Percentiles rank a stretch among this genome's conserved stretches.
These are phyloP conservation scores for Dothistroma septosporum DNA, from an alignment of 2,329 filamentous ascomycete species.

Conservation along the genomic window DNA sequence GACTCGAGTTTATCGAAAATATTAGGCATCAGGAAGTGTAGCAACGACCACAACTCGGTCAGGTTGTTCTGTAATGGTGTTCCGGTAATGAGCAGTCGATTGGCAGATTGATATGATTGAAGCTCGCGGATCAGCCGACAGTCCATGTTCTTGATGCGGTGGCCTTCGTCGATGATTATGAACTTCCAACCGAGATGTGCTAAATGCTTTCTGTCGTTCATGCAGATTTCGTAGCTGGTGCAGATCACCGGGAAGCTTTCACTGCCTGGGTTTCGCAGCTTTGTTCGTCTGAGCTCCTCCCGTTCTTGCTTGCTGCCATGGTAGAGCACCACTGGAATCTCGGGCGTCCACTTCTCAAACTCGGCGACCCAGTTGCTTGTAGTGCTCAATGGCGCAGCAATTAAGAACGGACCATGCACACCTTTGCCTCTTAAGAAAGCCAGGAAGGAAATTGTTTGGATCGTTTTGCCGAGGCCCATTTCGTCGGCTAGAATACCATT, in stretches of 20 bases:
- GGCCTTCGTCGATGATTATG: constrained; percentile 96
- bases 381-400: constrained; percentile 85
- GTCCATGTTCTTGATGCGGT: constrained; percentile 95
- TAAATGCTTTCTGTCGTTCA: constrained; percentile 79
- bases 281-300: constrained; percentile 67
- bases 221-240: constrained; percentile 93
- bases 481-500: constrained; percentile 90
- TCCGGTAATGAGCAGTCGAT: constrained; percentile 86
- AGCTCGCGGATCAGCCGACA: constrained; percentile 86
- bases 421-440: constrained; percentile 85
- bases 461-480: constrained; percentile 90
- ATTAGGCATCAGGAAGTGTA: constrained; percentile 87
- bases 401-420: constrained; percentile 81
- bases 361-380: constrained; percentile 95
- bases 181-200: constrained; percentile 91
- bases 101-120: constrained; percentile 82
- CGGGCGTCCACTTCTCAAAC: constrained; percentile 83
- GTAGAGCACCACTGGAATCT: constrained; percentile 83
- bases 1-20: constrained; percentile 92
- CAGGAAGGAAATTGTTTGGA: constrained; percentile 84
- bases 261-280: constrained; percentile 65
- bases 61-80: constrained; percentile 95
- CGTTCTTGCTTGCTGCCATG: constrained; percentile 78
- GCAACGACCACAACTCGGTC: constrained; percentile 86
- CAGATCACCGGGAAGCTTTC: constrained; percentile 83